These are phyloP conservation scores for Annulohypoxylon bovei DNA, from an alignment of 495 filamentous ascomycete genomes.

Conservation along the genomic window DNA sequence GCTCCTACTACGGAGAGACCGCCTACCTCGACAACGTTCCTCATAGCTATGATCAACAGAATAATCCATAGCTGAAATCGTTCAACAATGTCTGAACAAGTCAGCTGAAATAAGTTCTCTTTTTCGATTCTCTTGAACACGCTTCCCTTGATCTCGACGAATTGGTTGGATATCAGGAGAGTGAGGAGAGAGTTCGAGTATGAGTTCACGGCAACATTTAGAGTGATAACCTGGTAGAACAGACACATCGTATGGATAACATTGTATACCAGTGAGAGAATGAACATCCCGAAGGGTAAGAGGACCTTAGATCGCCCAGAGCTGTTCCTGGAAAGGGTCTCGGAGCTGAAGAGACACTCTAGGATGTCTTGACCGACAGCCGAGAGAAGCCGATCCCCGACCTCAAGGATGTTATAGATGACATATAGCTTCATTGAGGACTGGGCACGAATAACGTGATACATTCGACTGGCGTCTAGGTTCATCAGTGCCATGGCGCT, in stretches of 20 bases:
- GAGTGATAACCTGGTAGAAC: constrained; percentile 96
- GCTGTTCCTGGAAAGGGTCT: constrained; percentile 86
- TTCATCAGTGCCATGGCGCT: constrained; percentile 88
- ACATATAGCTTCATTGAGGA: constrained; percentile 98
- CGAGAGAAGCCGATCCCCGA: constrained; percentile 85
- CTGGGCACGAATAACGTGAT: constrained; percentile 96
- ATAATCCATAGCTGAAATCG: constrained; percentile 98
- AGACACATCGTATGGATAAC: constrained; percentile 84
- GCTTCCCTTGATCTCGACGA: constrained; percentile 96
- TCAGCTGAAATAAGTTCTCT: constrained; percentile 95
- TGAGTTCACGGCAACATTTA: constrained; percentile 98
- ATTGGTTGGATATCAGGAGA: constrained; percentile 91
- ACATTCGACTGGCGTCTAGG: constrained; percentile 97
- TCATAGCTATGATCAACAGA: constrained; percentile 91
- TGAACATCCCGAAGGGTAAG: constrained; percentile 88
- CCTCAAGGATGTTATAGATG: constrained; percentile 95
- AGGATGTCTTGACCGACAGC: constrained; percentile 95
- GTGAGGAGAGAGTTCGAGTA: constrained; percentile 97
- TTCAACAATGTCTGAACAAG: constrained; percentile 96
- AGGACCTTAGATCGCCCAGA: constrained; percentile 94
- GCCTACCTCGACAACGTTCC: constrained; percentile 95
- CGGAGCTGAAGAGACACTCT: constrained; percentile 92
- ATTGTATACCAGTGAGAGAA: constrained; percentile 87
- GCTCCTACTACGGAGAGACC: constrained; percentile 64
- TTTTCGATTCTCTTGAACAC: constrained; percentile 99